Conservation (phyloP, 352 stramenopile genomes). For the Stramenopiles sp. region DNA sequence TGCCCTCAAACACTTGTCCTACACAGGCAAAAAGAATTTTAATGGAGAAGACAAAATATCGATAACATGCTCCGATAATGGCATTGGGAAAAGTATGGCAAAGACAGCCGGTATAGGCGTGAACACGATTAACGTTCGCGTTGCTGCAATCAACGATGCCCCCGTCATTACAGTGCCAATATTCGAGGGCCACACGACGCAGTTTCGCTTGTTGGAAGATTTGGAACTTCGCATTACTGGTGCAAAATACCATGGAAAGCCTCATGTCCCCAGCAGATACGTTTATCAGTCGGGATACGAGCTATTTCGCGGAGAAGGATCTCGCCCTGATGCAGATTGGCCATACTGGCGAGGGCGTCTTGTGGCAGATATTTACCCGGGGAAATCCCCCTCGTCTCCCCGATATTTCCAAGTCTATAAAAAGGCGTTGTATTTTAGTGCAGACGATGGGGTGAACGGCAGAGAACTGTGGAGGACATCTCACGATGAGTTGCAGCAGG, state of each 20-base stretch:
- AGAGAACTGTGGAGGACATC: conserved; percentile 42
- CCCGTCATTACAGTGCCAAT: background rate
- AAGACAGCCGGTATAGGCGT: background rate
- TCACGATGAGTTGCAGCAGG: conserved; percentile 26
- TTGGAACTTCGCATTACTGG: background rate
- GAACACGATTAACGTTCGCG: background rate
- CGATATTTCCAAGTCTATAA: conserved; percentile 23
- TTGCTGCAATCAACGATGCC: background rate
- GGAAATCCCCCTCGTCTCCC: conserved; percentile 26
- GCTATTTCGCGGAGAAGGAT: background rate
- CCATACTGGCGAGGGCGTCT: conserved; percentile 15
- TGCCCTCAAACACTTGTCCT: background rate
- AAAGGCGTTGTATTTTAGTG: conserved; percentile 32
- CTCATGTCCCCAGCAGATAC: background rate
- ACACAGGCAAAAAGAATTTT: background rate
- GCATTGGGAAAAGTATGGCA: background rate
- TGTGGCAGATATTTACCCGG: conserved; percentile 35
- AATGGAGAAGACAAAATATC: background rate
- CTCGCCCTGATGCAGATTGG: background rate
- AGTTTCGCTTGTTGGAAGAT: background rate
- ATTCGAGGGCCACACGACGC: background rate
- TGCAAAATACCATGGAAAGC: background rate
- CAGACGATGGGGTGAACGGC: conserved; percentile 28
- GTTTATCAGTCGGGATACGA: background rate
- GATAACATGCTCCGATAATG: background rate